Evolutionary conservation across 768 basidiomycete species (phyloP), one percentile per base, ranked within the genome.

Genomic region (Boletus vinaceobasis): DNA sequence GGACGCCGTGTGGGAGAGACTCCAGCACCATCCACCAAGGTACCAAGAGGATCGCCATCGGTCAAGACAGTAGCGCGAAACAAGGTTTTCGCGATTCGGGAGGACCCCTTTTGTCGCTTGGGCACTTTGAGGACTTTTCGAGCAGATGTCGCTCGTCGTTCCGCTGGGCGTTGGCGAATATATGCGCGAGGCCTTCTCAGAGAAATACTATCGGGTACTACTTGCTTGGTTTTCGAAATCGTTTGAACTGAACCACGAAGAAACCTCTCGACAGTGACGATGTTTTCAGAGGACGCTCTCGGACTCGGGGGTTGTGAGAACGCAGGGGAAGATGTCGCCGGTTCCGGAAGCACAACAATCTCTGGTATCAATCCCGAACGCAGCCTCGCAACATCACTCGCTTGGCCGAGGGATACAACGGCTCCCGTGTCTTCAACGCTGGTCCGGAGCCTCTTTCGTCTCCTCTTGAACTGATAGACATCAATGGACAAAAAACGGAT

Each of bases 51-150:
- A 53, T 70, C 61, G 10, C 59, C 70, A 33, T 53, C 58, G 3
- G 70, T 52, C 13, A 70, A 55, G 21, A 70, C 56, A n/a, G 61
- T 53, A 11, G 69, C 68, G n/a, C 68, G 62, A 46, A 59, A 55
- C 49, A 70, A 48, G n/a, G 50, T 40, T 39, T 55, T 51, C 36
- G 61, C 53, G 2, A 62, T 39, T 33, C 55, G 42, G 13, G 52
- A 53, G 21, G 51, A 27, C 32, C 15, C 43, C 23, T 19, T 49
- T 14, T 38, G 19, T 38, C 21, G 48, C 42, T 49, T 52, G 23
- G 31, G 19, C 0, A 19, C 14, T 31, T 48, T 50, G 26, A 4
- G 2, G 1, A 33, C 40, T 23, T 46, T 57, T 21, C 45, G 44
- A 19, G 15, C 13, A 10, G 40, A n/a, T n/a, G 8, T 27, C 13